Conservation (phyloP, 768 basidiomycete species). For the Tylopilus plumbeoviolaceoides region DNA sequence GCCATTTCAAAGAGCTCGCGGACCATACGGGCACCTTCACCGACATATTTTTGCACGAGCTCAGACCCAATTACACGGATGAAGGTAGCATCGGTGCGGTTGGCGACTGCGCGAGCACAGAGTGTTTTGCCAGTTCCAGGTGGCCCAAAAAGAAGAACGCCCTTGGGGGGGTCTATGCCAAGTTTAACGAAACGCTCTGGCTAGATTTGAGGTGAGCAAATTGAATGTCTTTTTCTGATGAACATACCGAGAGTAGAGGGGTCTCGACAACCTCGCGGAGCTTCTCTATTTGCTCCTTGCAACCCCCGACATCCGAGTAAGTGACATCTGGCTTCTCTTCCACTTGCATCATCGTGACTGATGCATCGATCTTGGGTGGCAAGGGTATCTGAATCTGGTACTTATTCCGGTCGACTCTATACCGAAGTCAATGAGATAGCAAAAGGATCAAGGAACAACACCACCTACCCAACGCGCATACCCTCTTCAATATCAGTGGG, state of each 20-base stretch:
- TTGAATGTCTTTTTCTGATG: neutral
- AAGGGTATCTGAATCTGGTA: conserved; percentile 99
- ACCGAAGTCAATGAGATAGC: conserved; percentile 7
- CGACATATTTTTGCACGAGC: conserved; percentile 99
- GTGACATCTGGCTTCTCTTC: conserved; percentile 99
- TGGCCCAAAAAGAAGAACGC: conserved; percentile 92
- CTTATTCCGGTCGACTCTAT: conserved; percentile 89
- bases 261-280: conserved; percentile 97
- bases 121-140: conserved; percentile 99
- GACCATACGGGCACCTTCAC: conserved; percentile 98
- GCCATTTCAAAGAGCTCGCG: conserved; percentile 99
- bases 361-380: conserved; percentile 98
- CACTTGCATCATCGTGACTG: conserved; percentile 99
- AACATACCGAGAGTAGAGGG: conserved; percentile 82
- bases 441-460: neutral
- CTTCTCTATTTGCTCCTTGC: conserved; percentile 99
- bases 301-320: conserved; percentile 96
- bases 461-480: conserved; percentile 95
- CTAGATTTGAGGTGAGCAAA: conserved; percentile 41
- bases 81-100: conserved; percentile 97
- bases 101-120: conserved; percentile 96
- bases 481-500: conserved; percentile 99
- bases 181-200: conserved; percentile 98
- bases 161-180: conserved; percentile 98
- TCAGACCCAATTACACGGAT: conserved; percentile 99